Percentiles rank a stretch among this genome's conserved stretches.
These are phyloP conservation scores for Penicillium manginii DNA, from an alignment of 495 filamentous ascomycete genomes.

Conservation along the genomic window DNA sequence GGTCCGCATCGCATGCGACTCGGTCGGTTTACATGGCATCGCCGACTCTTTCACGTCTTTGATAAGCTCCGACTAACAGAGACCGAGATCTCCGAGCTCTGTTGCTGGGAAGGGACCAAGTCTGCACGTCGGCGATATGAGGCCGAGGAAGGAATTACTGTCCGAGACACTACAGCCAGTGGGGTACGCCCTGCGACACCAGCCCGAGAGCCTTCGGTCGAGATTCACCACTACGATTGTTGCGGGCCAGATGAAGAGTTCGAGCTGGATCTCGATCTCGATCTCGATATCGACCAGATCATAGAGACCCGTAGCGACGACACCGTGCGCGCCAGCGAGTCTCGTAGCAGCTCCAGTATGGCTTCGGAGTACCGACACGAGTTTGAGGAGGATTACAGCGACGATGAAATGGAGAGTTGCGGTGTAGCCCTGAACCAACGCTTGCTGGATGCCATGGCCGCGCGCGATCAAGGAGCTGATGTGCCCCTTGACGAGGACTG, in stretches of 20 bases:
- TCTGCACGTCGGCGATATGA: conserved; percentile 88
- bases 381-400: conserved; percentile 64
- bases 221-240: conserved; percentile 38
- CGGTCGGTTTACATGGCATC: conserved; percentile 79
- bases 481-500: conserved; percentile 76
- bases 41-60: conserved; percentile 79
- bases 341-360: conserved; percentile 23
- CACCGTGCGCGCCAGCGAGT: conserved; percentile 29
- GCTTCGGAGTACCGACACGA: conserved; percentile 35
- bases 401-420: conserved; percentile 71
- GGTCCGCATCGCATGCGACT: conserved; percentile 82
- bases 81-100: conserved; percentile 75
- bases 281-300: conserved; percentile 32
- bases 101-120: conserved; percentile 92
- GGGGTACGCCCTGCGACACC: conserved; percentile 55
- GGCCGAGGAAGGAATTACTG: conserved; percentile 69
- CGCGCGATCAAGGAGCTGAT: conserved; percentile 64
- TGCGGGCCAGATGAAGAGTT: conserved; percentile 32
- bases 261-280: conserved; percentile 22
- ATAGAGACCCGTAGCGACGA: conserved; percentile 30
- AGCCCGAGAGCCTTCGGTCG: conserved; percentile 34
- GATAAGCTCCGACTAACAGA: conserved; percentile 76
- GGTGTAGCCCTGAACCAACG: conserved; percentile 73
- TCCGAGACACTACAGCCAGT: conserved; percentile 79
- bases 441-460: conserved; percentile 68